Evolutionary conservation across 768 basidiomycete genomes (phyloP).

Genomic region (Leccinum broughii): DNA sequence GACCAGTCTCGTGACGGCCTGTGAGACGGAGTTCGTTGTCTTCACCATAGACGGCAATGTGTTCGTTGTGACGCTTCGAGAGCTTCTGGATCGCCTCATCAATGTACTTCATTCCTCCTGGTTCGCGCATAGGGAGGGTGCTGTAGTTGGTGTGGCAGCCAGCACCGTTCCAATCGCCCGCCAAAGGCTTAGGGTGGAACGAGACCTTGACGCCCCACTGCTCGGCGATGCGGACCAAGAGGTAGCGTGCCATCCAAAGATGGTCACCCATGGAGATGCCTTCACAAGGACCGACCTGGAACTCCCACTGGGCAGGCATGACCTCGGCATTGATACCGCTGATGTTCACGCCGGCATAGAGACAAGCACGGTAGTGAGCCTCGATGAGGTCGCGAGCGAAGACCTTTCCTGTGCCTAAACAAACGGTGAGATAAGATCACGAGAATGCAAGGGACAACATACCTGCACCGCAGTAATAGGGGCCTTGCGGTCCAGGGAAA

Average conservation of each 20-base stretch:
- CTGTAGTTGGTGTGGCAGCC: constrained; percentile 99
- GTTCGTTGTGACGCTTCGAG: constrained; percentile 85
- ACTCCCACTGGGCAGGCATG: constrained; percentile 99
- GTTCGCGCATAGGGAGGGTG: constrained; percentile 91
- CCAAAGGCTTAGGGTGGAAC: constrained; percentile 98
- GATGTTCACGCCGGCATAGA: constrained; percentile 95
- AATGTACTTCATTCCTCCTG: constrained; percentile 90
- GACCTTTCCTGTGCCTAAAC: constrained; percentile 88
- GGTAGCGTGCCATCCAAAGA: constrained; percentile 98
- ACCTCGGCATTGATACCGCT: constrained; percentile 99
- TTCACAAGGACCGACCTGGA: constrained; percentile 98
- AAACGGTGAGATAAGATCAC: constrained; percentile 12
- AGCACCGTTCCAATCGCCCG: constrained; percentile 99
- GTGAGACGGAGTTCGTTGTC: constrained; percentile 97
- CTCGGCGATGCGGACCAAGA: constrained; percentile 93
- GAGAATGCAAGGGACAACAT: constrained; percentile 1
- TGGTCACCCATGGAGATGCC: constrained; percentile 99
- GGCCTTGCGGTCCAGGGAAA: constrained; percentile 99
- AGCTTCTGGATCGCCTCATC: constrained; percentile 94
- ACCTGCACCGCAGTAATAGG: constrained; percentile 99
- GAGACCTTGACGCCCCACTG: constrained; percentile 98
- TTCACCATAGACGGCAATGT: constrained; percentile 97
- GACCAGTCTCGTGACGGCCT: constrained; percentile 96
- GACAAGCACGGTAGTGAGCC: constrained; percentile 97
- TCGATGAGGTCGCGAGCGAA: constrained; percentile 98